Percentiles rank a stretch among this genome's conserved stretches.
phyloP scores from a whole-genome alignment of 768 basidiomycete genomes.

The Mrakia gelida region DNA sequence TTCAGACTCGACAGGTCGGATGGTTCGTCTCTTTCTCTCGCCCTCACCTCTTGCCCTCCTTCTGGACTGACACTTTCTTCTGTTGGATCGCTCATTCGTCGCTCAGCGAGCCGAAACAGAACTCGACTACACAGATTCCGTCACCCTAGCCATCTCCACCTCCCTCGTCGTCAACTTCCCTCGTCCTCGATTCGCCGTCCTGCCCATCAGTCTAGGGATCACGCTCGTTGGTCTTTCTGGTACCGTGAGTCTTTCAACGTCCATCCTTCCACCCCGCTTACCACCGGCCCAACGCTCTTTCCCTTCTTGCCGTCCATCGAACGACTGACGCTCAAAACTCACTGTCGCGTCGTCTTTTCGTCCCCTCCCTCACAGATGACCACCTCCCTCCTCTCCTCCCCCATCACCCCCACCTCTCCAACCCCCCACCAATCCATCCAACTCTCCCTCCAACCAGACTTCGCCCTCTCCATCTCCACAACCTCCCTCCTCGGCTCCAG shows the following conservation, averaged over 20 bases:
- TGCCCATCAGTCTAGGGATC: constrained; percentile 68
- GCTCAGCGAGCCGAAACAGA: constrained; percentile 74
- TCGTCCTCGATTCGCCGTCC: constrained; percentile 48
- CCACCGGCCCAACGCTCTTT: not conserved
- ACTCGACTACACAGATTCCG: constrained; percentile 72
- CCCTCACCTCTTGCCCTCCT: not conserved
- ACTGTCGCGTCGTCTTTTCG: constrained; percentile 34
- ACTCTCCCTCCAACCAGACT: constrained; percentile 79
- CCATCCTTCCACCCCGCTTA: not conserved
- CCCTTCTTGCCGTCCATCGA: constrained; percentile 45
- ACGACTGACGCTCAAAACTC: no score
- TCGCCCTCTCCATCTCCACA: constrained; percentile 78
- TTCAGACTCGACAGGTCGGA: constrained; percentile 45
- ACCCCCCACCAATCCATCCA: constrained; percentile 57
- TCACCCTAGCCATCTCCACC: constrained; percentile 56
- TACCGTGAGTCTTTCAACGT: constrained; percentile 58
- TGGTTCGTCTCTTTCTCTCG: constrained; percentile 39
- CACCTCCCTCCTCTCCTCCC: constrained; percentile 28
- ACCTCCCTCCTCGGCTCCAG: constrained; percentile 91
- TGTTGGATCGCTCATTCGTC: no score
- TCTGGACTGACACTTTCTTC: not conserved
- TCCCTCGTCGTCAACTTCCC: constrained; percentile 48
- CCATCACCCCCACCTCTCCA: constrained; percentile 39
- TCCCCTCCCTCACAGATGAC: constrained; percentile 33
- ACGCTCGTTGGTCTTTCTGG: constrained; percentile 79